Conservation (phyloP, 441 rosid genomes). For the Populus trichocarpa region DNA sequence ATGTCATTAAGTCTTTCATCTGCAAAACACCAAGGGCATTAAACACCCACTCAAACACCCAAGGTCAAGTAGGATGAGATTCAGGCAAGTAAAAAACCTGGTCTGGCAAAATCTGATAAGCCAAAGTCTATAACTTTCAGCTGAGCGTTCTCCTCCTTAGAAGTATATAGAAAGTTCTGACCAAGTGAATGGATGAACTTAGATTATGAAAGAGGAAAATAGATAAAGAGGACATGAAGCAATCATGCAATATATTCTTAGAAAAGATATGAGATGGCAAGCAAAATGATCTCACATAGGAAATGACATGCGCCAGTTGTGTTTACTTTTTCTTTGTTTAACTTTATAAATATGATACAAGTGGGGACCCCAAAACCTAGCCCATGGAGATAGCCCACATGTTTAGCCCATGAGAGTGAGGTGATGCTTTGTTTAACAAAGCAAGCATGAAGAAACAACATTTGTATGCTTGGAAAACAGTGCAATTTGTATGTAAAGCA, state of each 20-base stretch:
- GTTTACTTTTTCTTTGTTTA: background rate
- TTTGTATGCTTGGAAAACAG: background rate
- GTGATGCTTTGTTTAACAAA: background rate
- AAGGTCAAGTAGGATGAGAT: background rate
- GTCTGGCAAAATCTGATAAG: slow-evolving; percentile 87
- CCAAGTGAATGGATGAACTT: slow-evolving; percentile 12
- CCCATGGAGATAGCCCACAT: background rate
- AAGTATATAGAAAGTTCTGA: slow-evolving; percentile 87
- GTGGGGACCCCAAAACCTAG: background rate
- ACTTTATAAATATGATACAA: background rate
- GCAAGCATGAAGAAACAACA: background rate
- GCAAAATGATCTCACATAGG: background rate
- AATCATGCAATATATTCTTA: background rate
- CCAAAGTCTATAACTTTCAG: slow-evolving; percentile 93
- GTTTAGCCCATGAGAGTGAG: background rate
- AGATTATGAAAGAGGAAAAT: background rate
- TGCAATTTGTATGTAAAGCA: background rate
- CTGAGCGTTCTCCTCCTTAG: slow-evolving; percentile 77
- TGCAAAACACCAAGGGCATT: slow-evolving; percentile 30
- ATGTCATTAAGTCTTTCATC: too few relatives aligned
- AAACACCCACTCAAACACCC: slow-evolving; percentile 4
- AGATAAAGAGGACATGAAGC: background rate
- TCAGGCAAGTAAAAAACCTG: slow-evolving; percentile 52
- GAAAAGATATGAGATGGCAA: background rate
- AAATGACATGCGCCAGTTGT: background rate